Conservation (phyloP, 1,139 yeast species). For the Geotrichum europaeum region DNA sequence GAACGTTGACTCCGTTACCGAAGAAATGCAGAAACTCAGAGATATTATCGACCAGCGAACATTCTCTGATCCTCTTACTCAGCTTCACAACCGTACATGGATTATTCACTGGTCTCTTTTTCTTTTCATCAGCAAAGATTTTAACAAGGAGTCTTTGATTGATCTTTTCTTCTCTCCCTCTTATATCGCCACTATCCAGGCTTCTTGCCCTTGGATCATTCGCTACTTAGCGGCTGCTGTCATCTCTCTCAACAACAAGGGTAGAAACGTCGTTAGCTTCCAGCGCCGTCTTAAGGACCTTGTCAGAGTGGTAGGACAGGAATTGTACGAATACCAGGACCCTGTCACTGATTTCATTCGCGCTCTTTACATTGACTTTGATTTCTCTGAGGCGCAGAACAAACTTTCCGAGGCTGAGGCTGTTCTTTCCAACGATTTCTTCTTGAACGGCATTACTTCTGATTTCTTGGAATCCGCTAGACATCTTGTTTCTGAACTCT, state of each 20-base stretch:
- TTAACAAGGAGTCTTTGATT: slow-evolving; percentile 45
- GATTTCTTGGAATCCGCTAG: slow-evolving; percentile 44
- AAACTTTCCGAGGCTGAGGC: slow-evolving; percentile 44
- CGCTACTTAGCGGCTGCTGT: slow-evolving; percentile 58
- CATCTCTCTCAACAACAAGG: slow-evolving; percentile 37
- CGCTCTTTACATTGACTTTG: slow-evolving; percentile 50
- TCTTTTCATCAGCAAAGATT: slow-evolving; percentile 48
- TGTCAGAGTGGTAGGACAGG: slow-evolving; percentile 50
- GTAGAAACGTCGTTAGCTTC: slow-evolving; percentile 35
- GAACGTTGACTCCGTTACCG: slow-evolving; percentile 47
- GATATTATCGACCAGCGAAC: slow-evolving; percentile 52
- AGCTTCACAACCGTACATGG: slow-evolving; percentile 59
- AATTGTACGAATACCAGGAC: slow-evolving; percentile 54
- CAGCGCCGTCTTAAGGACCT: slow-evolving; percentile 52
- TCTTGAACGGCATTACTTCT: slow-evolving; percentile 42
- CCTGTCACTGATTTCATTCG: slow-evolving; percentile 53
- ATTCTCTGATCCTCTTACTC: slow-evolving; percentile 47
- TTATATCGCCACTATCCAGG: slow-evolving; percentile 57
- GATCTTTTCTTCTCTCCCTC: slow-evolving; percentile 54
- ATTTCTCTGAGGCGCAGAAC: slow-evolving; percentile 46
- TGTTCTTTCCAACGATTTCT: slow-evolving; percentile 49
- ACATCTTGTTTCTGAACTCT: slow-evolving; percentile 47
- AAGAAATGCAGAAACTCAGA: slow-evolving; percentile 47
- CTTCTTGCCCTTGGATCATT: slow-evolving; percentile 60
- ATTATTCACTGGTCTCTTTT: slow-evolving; percentile 60